These are phyloP conservation scores for Globisporangium parvum DNA, from an alignment of 352 stramenopile species.

Conservation along the genomic window DNA sequence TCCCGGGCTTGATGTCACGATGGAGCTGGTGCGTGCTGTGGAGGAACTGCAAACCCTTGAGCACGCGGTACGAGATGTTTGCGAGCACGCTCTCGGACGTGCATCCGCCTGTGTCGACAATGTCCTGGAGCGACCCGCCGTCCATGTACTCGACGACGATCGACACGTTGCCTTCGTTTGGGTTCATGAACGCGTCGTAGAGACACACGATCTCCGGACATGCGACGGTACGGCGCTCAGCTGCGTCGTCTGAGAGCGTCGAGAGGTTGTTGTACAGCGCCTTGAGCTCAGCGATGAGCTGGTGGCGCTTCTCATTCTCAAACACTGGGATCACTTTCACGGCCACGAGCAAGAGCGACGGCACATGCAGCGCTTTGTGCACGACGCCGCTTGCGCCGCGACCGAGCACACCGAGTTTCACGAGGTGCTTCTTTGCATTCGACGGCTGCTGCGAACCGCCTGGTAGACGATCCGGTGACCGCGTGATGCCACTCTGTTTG, in stretches of 20 bases:
- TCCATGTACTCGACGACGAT: slow-evolving; percentile 97
- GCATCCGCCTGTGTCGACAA: slow-evolving; percentile 86
- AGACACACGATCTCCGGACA: slow-evolving; percentile 88
- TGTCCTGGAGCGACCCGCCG: slow-evolving; percentile 90
- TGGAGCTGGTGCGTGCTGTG: slow-evolving; percentile 89
- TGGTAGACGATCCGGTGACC: slow-evolving; percentile 40
- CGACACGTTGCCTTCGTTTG: slow-evolving; percentile 85
- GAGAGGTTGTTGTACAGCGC: slow-evolving; percentile 84
- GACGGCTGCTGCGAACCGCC: slow-evolving; percentile 28
- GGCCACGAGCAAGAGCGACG: slow-evolving; percentile 83
- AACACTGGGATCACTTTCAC: slow-evolving; percentile 90
- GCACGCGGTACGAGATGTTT: slow-evolving; percentile 83
- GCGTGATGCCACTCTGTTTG: slow-evolving; percentile 74
- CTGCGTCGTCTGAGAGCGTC: slow-evolving; percentile 50
- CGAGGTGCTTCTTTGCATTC: slow-evolving; percentile 75
- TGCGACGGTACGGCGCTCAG: slow-evolving; percentile 36
- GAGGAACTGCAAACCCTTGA: slow-evolving; percentile 87
- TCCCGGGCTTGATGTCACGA: slow-evolving; percentile 93
- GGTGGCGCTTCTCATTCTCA: slow-evolving; percentile 84
- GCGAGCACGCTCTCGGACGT: slow-evolving; percentile 85
- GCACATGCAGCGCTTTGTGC: slow-evolving; percentile 86
- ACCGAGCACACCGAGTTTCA: slow-evolving; percentile 76
- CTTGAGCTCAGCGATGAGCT: slow-evolving; percentile 84
- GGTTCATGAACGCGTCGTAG: slow-evolving; percentile 93
- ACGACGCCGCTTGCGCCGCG: slow-evolving; percentile 86